A percentile compares a stretch with the other conserved stretches of the same genome.
These are phyloP conservation scores for Biscutella auriculata DNA, from an alignment of 441 rosid genomes.

Conservation along the genomic window DNA sequence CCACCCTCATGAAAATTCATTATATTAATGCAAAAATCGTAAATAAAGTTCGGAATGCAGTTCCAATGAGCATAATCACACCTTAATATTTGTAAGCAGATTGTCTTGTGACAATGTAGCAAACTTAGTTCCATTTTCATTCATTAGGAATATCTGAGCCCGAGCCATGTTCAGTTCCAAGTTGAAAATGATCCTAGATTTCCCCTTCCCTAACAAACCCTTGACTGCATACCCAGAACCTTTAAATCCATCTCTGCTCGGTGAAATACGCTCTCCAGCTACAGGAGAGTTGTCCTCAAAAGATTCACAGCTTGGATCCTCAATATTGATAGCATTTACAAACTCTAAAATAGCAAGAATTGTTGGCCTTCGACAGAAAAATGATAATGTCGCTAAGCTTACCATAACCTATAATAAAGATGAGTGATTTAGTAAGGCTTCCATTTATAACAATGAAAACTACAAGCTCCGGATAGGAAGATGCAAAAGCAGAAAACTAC, in stretches of 20 bases:
- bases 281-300: constrained; percentile 48
- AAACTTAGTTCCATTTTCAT: constrained; percentile 81
- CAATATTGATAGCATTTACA: constrained; percentile 58
- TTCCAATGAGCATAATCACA: constrained; percentile 21
- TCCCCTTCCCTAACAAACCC: constrained; percentile 93
- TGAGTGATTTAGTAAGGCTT: constrained; percentile 2
- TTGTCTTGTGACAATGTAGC: constrained; percentile 91
- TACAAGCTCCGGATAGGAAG: neutral
- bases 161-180: constrained; percentile 80
- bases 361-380: constrained; percentile 94
- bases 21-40: constrained; percentile 1
- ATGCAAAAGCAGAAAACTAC: constrained; percentile 16
- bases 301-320: constrained; percentile 53
- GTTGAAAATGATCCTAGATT: constrained; percentile 75
- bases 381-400: constrained; percentile 76
- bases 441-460: neutral
- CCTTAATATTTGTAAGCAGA: constrained; percentile 84
- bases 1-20: constrained; percentile 4
- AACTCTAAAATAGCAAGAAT: constrained; percentile 91
- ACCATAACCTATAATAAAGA: constrained; percentile 59
- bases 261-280: constrained; percentile 32
- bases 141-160: constrained; percentile 86
- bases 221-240: constrained; percentile 56
- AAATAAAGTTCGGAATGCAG: constrained; percentile 6
- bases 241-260: constrained; percentile 32